A percentile compares a stretch with the other conserved stretches of the same genome.
Conservation (phyloP, 1,284 basidiomycete species). For the Amylostereum chailletii region DNA sequence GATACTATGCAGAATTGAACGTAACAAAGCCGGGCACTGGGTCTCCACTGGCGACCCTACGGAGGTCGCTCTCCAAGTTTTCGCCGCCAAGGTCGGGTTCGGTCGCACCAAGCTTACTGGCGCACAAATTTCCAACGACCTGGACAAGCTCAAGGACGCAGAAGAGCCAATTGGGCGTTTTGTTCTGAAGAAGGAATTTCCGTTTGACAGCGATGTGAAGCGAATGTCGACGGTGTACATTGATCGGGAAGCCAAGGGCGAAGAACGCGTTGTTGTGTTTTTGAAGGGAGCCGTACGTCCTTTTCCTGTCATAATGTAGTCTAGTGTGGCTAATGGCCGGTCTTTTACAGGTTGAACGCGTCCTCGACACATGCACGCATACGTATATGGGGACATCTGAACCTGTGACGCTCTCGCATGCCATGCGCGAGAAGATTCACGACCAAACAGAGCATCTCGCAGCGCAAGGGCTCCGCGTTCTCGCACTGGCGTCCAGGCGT, state of each 20-base stretch:
- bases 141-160: not conserved
- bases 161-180: not conserved
- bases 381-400: constrained; percentile 19
- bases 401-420: constrained; percentile 41
- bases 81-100: not conserved
- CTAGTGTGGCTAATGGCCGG: not conserved
- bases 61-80: constrained; percentile 23
- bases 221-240: constrained; percentile 38
- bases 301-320: not conserved
- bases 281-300: constrained; percentile 44
- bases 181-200: constrained; percentile 26
- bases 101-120: not conserved
- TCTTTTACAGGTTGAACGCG: constrained; percentile 38
- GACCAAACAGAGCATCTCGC: constrained; percentile 23
- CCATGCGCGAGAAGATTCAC: constrained; percentile 19
- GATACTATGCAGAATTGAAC: constrained; percentile 1
- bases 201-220: constrained; percentile 58
- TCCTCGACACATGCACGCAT: constrained; percentile 40
- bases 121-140: not conserved
- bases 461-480: constrained; percentile 43
- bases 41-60: constrained; percentile 65
- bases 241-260: constrained; percentile 23
- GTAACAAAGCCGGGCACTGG: constrained; percentile 35
- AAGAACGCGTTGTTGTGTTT: constrained; percentile 21
- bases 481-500: constrained; percentile 24